A percentile compares a stretch with the other conserved stretches of the same genome.
Evolutionary conservation across 2,329 filamentous ascomycete genomes (phyloP).

Genomic region (Metarhizium robertsii): DNA sequence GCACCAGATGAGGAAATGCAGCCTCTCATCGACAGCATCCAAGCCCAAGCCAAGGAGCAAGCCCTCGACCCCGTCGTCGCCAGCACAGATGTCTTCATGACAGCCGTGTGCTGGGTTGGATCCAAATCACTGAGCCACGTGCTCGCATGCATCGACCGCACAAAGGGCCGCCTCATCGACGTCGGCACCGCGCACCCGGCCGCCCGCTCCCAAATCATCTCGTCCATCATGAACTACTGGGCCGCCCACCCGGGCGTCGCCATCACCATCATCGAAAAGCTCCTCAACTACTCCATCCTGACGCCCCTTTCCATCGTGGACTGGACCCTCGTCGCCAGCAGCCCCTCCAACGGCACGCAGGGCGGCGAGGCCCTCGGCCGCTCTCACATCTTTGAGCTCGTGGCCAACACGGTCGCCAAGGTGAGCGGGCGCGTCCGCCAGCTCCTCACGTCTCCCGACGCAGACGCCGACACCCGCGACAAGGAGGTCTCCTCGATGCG

Average conservation of each 20-base stretch:
- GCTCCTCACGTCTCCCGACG: constrained; percentile 54
- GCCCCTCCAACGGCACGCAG: constrained; percentile 36
- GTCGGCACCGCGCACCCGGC: constrained; percentile 66
- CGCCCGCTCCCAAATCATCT: constrained; percentile 80
- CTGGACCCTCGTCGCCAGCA: constrained; percentile 66
- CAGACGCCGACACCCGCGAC: constrained; percentile 56
- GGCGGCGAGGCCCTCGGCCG: constrained; percentile 61
- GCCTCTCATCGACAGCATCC: constrained; percentile 68
- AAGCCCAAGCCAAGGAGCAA: constrained; percentile 62
- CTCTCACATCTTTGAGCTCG: constrained; percentile 79
- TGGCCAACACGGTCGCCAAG: constrained; percentile 80
- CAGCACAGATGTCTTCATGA: constrained; percentile 92
- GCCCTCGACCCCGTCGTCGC: constrained; percentile 70
- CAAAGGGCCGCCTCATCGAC: constrained; percentile 77
- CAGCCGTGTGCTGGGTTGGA: constrained; percentile 84
- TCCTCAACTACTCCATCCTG: constrained; percentile 94
- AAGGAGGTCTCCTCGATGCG: constrained; percentile 67
- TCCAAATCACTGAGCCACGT: constrained; percentile 95
- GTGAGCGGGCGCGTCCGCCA: constrained; percentile 81
- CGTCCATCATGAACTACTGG: constrained; percentile 89
- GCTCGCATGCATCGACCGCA: constrained; percentile 89
- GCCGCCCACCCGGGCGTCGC: constrained; percentile 83
- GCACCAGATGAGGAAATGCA: constrained; percentile 81
- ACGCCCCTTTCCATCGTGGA: constrained; percentile 77
- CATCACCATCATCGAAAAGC: constrained; percentile 87